Conservation (phyloP, 805 yeast species). For the Cyberlindnera amylophila region DNA sequence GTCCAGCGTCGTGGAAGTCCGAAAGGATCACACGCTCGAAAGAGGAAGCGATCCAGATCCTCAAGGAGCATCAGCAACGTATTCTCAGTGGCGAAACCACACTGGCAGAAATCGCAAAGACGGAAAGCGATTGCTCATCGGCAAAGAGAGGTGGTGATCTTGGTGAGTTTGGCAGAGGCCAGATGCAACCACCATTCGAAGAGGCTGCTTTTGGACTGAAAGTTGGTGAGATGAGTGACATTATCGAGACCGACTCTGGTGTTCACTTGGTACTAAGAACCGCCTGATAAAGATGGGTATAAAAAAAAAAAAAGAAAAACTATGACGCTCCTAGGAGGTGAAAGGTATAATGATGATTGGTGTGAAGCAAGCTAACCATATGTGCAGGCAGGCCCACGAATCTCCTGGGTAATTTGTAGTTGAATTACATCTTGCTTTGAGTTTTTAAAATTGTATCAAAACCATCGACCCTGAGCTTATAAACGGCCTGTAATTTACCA, state of each 20-base stretch:
- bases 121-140: conserved; percentile 87
- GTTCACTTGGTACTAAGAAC: conserved; percentile 85
- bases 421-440: no score
- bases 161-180: conserved; percentile 84
- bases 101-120: conserved; percentile 68
- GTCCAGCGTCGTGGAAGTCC: conserved; percentile 90
- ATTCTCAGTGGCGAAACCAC: conserved; percentile 62
- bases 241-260: conserved; percentile 89
- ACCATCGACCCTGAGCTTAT: no score
- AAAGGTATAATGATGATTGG: no score
- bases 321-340: no score
- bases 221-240: conserved; percentile 77
- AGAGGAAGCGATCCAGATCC: conserved; percentile 73
- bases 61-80: conserved; percentile 53
- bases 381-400: no score
- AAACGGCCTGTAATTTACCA: no score
- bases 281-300: no score
- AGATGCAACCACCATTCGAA: conserved; percentile 95
- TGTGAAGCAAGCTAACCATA: no score
- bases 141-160: conserved; percentile 88
- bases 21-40: conserved; percentile 71
- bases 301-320: no score
- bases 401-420: no score
- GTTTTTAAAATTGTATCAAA: no score
- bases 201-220: conserved; percentile 77